Base-by-base conservation (phyloP, 1,139 yeast genomes). In the Hanseniaspora uvarum region DNA sequence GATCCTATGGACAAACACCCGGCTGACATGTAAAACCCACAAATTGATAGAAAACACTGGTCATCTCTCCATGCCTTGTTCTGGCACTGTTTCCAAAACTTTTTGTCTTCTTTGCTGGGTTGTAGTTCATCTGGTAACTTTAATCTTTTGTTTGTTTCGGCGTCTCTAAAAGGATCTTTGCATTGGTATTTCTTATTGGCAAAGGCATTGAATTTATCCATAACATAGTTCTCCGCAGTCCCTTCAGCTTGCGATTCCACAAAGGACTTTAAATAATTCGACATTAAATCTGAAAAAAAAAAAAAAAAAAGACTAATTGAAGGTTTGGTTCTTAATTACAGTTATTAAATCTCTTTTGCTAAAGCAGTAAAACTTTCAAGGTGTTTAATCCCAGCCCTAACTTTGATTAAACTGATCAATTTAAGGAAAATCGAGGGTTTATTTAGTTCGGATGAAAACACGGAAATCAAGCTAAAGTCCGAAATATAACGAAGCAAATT, bases 21-120 rank as follows among this genome's bases (percentile, higher is more conserved):
- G 85, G 69, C 34, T 92, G 49, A 49, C 53, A 44, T 49, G 83
- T 62, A 83, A 59, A 89, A 83, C 1, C 94, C 94, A 61, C 86
- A 72, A 41, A 40, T 41, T 4, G 56, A 53, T 16, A 48, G 31
- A 60, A 76, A 67, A 63, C 94, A 85, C 60, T 78, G 76, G 65
- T 89, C 97, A 63, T 88, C 89, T 8, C 75, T 64, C 96, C 96
- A 89, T 0, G 96, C 96, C 59, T 77, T 74, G 50, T 70, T 73
- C 62, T 83, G 89, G n/a, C 88, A 72, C 41, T 67, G 69, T 62
- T 80, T 83, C 94, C 94, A 88, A 12, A 76, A 69, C 62, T 77
- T 76, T 48, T 76, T 78, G 60, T 87, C 94, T 38, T 74, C 71
- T 53, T 77, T 76, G n/a, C 83, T 73, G 33, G 80, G 74, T 28